Percentiles rank a stretch among this genome's conserved stretches.
Conservation (phyloP, 2,329 filamentous ascomycete genomes). For the Pyrenophora seminiperda region DNA sequence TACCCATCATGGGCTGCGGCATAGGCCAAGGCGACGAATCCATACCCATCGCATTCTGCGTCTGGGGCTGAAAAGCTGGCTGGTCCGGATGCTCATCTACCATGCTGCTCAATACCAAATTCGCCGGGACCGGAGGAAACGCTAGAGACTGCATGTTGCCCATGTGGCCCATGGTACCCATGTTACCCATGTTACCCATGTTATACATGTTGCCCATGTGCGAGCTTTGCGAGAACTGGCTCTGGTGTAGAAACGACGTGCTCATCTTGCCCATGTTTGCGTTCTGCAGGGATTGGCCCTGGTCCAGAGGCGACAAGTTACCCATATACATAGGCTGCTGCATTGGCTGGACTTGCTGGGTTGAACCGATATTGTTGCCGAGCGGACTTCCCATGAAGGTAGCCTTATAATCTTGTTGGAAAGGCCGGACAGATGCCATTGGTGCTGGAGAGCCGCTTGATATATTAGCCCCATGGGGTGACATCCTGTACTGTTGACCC, state of each 20-base stretch:
- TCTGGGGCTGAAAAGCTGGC: neutral
- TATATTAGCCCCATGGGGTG: neutral
- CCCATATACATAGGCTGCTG: neutral
- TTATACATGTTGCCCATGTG: too few relatives aligned
- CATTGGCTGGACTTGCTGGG: neutral
- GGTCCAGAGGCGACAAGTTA: neutral
- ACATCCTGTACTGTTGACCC: neutral
- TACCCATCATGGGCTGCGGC: too few relatives aligned
- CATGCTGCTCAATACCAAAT: neutral
- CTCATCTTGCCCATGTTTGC: too few relatives aligned
- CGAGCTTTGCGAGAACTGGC: too few relatives aligned
- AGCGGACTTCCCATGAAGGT: neutral
- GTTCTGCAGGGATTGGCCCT: neutral
- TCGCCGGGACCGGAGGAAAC: too few relatives aligned
- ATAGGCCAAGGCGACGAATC: too few relatives aligned
- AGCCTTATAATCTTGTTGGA: neutral
- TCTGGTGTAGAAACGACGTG: too few relatives aligned
- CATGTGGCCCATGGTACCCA: too few relatives aligned
- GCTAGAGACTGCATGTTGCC: too few relatives aligned
- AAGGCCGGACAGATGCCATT: neutral
- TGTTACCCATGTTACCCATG: too few relatives aligned
- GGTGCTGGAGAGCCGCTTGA: neutral
- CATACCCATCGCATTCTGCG: neutral
- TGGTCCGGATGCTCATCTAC: neutral
- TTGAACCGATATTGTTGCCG: neutral